Percentiles rank a stretch among this genome's conserved stretches.
Evolutionary conservation across 345 rosid genomes (phyloP).

Genomic region (Arabis hirsuta): DNA sequence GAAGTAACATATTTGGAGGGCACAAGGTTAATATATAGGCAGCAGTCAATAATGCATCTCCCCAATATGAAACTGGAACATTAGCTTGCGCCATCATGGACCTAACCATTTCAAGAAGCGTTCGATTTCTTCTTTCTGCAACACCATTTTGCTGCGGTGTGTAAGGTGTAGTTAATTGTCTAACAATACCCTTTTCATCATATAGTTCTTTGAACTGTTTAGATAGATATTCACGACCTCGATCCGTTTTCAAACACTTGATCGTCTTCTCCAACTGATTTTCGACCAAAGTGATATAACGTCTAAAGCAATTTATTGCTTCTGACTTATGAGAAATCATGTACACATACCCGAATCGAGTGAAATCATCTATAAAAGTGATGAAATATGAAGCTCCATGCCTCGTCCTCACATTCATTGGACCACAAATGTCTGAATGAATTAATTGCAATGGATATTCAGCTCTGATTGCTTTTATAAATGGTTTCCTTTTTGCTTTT

Average conservation of each 20-base stretch:
- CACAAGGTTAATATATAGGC: not conserved
- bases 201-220: not conserved
- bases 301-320: not conserved
- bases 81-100: not conserved
- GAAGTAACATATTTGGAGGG: conserved; percentile 7
- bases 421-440: conserved; percentile 17
- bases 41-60: not conserved
- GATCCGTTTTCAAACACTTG: not conserved
- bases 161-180: not conserved
- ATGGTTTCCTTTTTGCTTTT: conserved; percentile 19
- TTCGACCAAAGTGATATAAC: not conserved
- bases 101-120: not conserved
- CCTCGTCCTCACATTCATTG: conserved; percentile 1
- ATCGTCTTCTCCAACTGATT: not conserved
- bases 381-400: conserved; percentile 20
- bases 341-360: not conserved
- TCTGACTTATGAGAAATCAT: conserved; percentile 1
- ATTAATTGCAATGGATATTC: conserved; percentile 14
- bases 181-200: not conserved
- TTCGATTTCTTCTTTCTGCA: not conserved
- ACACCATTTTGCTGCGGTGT: conserved; percentile 3
- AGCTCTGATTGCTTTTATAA: not conserved
- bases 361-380: conserved; percentile 26
- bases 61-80: not conserved
- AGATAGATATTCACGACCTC: not conserved